These are phyloP conservation scores for Trichoderma sp. DNA, from an alignment of 2,329 filamentous ascomycete species.

Conservation along the genomic window DNA sequence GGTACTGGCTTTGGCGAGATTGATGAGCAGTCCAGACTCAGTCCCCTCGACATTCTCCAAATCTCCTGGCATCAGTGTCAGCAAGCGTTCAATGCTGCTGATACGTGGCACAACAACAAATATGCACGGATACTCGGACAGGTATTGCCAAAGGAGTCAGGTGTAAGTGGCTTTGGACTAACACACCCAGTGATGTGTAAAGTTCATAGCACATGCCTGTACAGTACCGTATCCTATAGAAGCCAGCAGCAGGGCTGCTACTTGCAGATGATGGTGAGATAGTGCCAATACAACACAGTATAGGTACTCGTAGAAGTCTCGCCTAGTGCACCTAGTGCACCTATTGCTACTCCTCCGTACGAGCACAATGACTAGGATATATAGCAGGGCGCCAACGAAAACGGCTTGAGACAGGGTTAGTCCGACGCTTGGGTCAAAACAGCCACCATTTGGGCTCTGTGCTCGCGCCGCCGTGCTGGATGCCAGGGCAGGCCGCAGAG, in stretches of 20 bases:
- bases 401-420: constrained; percentile 8
- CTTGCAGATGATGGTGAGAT: not conserved
- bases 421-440: constrained; percentile 23
- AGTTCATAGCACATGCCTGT: not conserved
- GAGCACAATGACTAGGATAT: not conserved
- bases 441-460: constrained; percentile 17
- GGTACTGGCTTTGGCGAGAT: constrained; percentile 8
- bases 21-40: not conserved
- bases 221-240: constrained; percentile 1
- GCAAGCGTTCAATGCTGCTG: not conserved
- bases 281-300: not conserved
- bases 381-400: constrained; percentile 18
- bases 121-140: not conserved
- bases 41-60: not conserved
- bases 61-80: not conserved
- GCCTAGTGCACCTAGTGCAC: too few relatives aligned
- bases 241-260: constrained; percentile 8
- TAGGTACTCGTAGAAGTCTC: not conserved
- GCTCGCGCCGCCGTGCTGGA: constrained; percentile 29
- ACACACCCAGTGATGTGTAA: not conserved
- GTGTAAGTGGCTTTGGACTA: not conserved
- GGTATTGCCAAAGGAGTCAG: not conserved
- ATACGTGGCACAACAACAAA: not conserved
- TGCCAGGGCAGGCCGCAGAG: constrained; percentile 18
- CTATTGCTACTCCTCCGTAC: not conserved